These are phyloP conservation scores for Talaromyces sp. DNA, from an alignment of 2,329 filamentous ascomycete genomes.

Conservation along the genomic window DNA sequence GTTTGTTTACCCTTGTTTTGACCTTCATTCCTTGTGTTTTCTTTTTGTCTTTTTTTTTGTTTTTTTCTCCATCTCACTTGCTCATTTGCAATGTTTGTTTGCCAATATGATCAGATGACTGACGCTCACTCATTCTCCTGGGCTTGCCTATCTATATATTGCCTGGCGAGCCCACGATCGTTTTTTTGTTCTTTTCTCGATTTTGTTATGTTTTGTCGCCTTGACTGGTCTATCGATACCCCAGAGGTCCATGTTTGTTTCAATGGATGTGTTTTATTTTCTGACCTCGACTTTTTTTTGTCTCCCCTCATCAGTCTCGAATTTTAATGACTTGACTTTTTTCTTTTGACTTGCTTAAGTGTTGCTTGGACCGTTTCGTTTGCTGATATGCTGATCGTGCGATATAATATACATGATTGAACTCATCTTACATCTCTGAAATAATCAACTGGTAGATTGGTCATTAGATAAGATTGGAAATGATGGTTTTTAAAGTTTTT, in stretches of 20 bases:
- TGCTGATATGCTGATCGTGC: not conserved
- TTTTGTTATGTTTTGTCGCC: constrained; percentile 9
- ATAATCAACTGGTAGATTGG: not conserved
- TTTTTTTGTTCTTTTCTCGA: constrained; percentile 15
- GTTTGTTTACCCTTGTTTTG: constrained; percentile 14
- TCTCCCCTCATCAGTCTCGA: not conserved
- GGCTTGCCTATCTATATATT: not conserved
- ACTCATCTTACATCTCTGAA: not conserved
- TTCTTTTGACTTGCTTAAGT: not conserved
- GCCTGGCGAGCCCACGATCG: not conserved
- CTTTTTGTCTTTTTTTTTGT: not conserved
- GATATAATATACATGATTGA: not conserved
- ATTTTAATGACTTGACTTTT: not conserved
- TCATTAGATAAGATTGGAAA: not conserved
- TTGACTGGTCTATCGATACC: constrained; percentile 4
- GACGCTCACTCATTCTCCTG: not conserved
- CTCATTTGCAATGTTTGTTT: not conserved
- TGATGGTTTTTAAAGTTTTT: not conserved
- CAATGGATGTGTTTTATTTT: not conserved
- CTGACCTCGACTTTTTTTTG: constrained; percentile 4
- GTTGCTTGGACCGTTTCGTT: not conserved
- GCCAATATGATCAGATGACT: not conserved
- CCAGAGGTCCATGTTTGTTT: not conserved
- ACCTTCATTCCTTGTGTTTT: not conserved
- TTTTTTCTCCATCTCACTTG: not conserved